Conservation (phyloP, 2,329 filamentous ascomycete genomes). For the Diaporthe australafricana region DNA sequence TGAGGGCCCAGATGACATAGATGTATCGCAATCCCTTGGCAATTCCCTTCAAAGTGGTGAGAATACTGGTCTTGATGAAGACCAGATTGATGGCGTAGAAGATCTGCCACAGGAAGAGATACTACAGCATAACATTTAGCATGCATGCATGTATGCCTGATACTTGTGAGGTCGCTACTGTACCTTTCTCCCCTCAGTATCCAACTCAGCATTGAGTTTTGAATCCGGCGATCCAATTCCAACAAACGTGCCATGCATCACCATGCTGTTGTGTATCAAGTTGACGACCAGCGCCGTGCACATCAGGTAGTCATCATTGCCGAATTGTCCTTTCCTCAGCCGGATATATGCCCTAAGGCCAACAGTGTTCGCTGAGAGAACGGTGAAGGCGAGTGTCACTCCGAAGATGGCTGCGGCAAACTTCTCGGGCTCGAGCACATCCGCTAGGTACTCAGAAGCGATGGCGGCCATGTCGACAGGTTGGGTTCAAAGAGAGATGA, state of each 20-base stretch:
- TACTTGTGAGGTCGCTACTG: background rate
- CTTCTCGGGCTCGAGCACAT: conserved; percentile 33
- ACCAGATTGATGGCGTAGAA: conserved; percentile 36
- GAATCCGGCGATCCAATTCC: conserved; percentile 36
- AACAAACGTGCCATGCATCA: conserved; percentile 37
- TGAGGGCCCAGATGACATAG: conserved; percentile 34
- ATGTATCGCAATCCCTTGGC: conserved; percentile 29
- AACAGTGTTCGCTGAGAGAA: conserved; percentile 32
- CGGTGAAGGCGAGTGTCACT: conserved; percentile 35
- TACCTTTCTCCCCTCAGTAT: conserved; percentile 34
- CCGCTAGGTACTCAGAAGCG: conserved; percentile 36
- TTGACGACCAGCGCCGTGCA: conserved; percentile 37
- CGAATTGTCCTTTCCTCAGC: conserved; percentile 25
- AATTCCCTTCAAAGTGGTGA: conserved; percentile 32
- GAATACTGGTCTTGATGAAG: conserved; percentile 37
- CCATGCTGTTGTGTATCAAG: conserved; percentile 35
- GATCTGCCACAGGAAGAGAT: conserved; percentile 38
- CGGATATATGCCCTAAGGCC: conserved; percentile 31
- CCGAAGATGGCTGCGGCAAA: conserved; percentile 38
- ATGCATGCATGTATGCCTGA: background rate
- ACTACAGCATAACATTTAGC: conserved; percentile 5
- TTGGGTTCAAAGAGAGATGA: background rate
- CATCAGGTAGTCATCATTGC: conserved; percentile 36
- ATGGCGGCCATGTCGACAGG: conserved; percentile 33
- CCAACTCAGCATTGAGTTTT: conserved; percentile 32